Evolutionary conservation across 108 stramenopile species (phyloP).

Genomic region (Fistulifera solaris): DNA sequence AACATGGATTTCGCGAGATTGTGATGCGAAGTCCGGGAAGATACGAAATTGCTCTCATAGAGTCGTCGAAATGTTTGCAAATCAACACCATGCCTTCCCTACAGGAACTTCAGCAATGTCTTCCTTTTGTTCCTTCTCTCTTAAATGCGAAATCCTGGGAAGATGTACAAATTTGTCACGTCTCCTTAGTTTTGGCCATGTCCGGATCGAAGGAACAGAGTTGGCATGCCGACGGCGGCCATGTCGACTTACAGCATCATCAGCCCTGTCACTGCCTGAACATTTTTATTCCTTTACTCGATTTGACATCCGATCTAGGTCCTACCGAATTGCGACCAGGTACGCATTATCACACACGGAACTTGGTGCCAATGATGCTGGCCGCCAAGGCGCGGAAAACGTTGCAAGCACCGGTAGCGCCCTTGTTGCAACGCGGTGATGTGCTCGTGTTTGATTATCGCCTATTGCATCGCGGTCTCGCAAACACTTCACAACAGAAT

Average conservation of each 20-base stretch:
- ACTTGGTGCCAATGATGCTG: conserved; percentile 53
- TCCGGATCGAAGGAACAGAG: conserved; percentile 49
- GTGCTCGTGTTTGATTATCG: conserved; percentile 70
- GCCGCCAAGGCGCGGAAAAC: conserved; percentile 41
- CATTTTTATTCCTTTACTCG: conserved; percentile 56
- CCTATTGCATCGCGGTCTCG: conserved; percentile 55
- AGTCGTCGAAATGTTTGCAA: conserved; percentile 1
- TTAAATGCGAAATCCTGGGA: not conserved
- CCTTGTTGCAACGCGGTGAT: conserved; percentile 35
- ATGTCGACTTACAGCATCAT: conserved; percentile 33
- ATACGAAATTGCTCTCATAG: conserved; percentile 47
- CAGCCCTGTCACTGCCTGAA: conserved; percentile 51
- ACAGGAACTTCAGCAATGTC: conserved; percentile 2
- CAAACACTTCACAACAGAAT: conserved; percentile 34
- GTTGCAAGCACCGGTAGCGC: conserved; percentile 33
- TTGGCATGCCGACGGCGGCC: conserved; percentile 76
- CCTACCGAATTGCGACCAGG: conserved; percentile 70
- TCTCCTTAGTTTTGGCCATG: conserved; percentile 49
- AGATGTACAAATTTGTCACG: conserved; percentile 2
- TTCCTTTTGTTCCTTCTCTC: conserved; percentile 9
- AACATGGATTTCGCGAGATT: conserved; percentile 53
- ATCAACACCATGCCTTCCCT: conserved; percentile 4
- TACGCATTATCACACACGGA: conserved; percentile 51
- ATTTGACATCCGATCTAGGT: conserved; percentile 34
- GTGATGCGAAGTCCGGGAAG: conserved; percentile 68